Conservation (phyloP, 31 red algal genomes). For the Endocladia muricata region DNA sequence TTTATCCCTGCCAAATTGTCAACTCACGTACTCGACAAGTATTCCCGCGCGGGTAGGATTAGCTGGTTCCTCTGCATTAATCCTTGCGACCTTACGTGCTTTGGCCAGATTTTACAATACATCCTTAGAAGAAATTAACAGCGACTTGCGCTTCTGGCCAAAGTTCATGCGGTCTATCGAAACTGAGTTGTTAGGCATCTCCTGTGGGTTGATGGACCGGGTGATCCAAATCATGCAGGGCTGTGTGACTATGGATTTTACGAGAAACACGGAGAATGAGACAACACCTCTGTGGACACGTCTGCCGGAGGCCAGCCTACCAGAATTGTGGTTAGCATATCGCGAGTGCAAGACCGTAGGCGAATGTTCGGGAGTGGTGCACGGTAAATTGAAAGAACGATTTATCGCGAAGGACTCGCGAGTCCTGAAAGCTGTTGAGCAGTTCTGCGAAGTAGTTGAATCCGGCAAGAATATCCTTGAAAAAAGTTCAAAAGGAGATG, state of each 20-base stretch:
- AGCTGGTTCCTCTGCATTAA: conserved; percentile 54
- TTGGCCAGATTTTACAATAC: conserved; percentile 44
- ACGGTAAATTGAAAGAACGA: conserved; percentile 11
- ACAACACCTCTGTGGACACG: conserved; percentile 9
- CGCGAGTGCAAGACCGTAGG: conserved; percentile 1
- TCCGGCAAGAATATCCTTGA: conserved; percentile 1
- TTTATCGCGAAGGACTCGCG: conserved; percentile 16
- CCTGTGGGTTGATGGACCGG: conserved; percentile 54
- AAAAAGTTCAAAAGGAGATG: neutral
- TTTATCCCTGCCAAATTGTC: conserved; percentile 10
- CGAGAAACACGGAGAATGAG: neutral
- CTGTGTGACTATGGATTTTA: conserved; percentile 61
- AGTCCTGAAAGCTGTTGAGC: neutral
- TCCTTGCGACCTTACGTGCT: conserved; percentile 49
- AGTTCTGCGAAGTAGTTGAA: conserved; percentile 26
- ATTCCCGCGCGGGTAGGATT: conserved; percentile 49
- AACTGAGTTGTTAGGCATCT: conserved; percentile 41
- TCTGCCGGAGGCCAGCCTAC: conserved; percentile 2
- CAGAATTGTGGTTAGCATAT: conserved; percentile 38
- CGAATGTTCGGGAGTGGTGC: conserved; percentile 43
- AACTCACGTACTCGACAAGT: conserved; percentile 39
- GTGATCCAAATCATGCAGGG: conserved; percentile 49
- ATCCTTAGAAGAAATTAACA: conserved; percentile 19
- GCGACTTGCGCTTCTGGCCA: conserved; percentile 35
- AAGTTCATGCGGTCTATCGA: conserved; percentile 31